These are phyloP conservation scores for Solanum paucissectum DNA, from an alignment of 257 asterid genomes.

Conservation along the genomic window DNA sequence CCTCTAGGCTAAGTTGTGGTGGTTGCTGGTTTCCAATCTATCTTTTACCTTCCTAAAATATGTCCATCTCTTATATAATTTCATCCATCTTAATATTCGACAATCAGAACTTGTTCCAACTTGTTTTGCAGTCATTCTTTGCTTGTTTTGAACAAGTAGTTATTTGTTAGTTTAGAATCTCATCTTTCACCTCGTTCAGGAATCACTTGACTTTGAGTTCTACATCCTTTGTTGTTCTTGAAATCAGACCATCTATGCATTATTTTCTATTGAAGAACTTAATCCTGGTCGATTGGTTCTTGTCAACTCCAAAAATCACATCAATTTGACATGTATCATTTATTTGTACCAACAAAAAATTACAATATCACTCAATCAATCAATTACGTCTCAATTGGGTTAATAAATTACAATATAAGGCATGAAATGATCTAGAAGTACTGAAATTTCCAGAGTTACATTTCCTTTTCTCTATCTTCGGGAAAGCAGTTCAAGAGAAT, in stretches of 20 bases:
- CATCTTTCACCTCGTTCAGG: background rate
- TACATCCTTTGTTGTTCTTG: background rate
- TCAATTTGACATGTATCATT: background rate
- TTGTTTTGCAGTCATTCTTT: background rate
- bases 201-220: background rate
- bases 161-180: background rate
- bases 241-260: background rate
- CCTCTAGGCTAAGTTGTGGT: background rate
- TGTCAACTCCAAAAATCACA: background rate
- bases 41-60: background rate
- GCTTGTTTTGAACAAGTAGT: background rate
- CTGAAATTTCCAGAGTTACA: background rate
- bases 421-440: background rate
- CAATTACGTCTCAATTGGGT: background rate
- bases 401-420: background rate
- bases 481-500: background rate
- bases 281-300: background rate
- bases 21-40: background rate
- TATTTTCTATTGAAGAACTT: background rate
- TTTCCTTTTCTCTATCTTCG: background rate
- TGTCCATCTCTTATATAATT: background rate
- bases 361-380: background rate
- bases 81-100: background rate
- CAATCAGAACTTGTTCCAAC: background rate
- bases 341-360: background rate